Conservation (phyloP, 768 basidiomycete species). For the Lentinula raphanica region DNA sequence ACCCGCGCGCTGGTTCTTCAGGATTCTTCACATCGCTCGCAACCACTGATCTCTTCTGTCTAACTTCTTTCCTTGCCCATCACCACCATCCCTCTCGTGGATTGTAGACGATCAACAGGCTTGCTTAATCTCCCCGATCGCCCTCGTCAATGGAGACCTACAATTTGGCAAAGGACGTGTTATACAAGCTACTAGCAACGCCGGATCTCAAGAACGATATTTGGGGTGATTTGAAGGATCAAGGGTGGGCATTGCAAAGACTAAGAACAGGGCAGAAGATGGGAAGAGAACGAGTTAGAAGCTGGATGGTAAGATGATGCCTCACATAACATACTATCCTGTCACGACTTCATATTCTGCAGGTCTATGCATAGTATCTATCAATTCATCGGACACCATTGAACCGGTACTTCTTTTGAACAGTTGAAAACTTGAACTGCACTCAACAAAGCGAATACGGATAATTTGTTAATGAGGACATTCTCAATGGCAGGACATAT, state of each 20-base stretch:
- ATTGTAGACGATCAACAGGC: too few relatives aligned
- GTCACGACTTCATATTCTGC: too few relatives aligned
- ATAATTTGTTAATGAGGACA: constrained; percentile 36
- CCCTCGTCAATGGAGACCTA: constrained; percentile 53
- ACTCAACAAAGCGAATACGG: constrained; percentile 28
- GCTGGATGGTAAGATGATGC: constrained; percentile 57
- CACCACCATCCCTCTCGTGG: too few relatives aligned
- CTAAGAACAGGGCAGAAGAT: constrained; percentile 55
- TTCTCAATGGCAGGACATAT: constrained; percentile 67
- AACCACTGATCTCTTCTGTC: too few relatives aligned
- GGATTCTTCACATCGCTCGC: too few relatives aligned
- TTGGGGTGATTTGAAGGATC: constrained; percentile 50
- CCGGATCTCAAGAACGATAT: constrained; percentile 40
- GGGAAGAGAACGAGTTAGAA: constrained; percentile 70
- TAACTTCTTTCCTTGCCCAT: too few relatives aligned
- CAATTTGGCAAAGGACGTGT: constrained; percentile 63
- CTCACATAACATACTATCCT: too few relatives aligned
- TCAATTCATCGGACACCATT: constrained; percentile 39
- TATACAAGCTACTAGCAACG: constrained; percentile 48
- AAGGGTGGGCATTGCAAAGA: constrained; percentile 66
- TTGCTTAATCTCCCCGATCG: constrained; percentile 42
- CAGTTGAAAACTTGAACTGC: too few relatives aligned
- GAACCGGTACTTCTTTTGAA: constrained; percentile 54
- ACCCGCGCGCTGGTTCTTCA: too few relatives aligned
- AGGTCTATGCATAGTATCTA: too few relatives aligned